Evolutionary conservation across 2,329 filamentous ascomycete genomes (phyloP).

Genomic region (Nigrospora osmanthi): DNA sequence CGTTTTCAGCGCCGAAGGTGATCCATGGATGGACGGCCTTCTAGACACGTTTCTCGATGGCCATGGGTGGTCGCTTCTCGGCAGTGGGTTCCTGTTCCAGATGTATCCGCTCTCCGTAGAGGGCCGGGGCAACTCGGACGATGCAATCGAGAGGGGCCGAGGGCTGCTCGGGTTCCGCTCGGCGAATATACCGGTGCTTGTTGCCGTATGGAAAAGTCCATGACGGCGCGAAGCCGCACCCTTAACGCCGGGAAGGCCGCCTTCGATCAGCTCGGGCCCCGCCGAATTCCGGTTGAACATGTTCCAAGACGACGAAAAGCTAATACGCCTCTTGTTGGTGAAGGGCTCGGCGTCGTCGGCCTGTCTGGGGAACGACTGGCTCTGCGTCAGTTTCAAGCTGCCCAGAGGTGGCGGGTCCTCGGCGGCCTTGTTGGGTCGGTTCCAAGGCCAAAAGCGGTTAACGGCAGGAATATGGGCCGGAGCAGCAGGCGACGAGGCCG

Average conservation of each 20-base stretch:
- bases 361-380: slow-evolving; percentile 66
- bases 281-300: slow-evolving; percentile 47
- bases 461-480: slow-evolving; percentile 22
- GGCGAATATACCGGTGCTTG: slow-evolving; percentile 38
- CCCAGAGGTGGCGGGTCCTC: slow-evolving; percentile 56
- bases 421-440: slow-evolving; percentile 56
- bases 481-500: slow-evolving; percentile 32
- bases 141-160: slow-evolving; percentile 61
- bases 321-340: slow-evolving; percentile 48
- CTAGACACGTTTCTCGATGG: slow-evolving; percentile 63
- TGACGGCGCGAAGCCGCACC: slow-evolving; percentile 16
- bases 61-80: slow-evolving; percentile 39
- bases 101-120: slow-evolving; percentile 71
- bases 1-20: slow-evolving; percentile 54
- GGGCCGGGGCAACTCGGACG: slow-evolving; percentile 64
- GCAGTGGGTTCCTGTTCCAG: slow-evolving; percentile 52
- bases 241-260: slow-evolving; percentile 15
- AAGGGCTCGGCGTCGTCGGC: slow-evolving; percentile 46
- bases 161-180: slow-evolving; percentile 53
- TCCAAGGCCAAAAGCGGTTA: slow-evolving; percentile 50
- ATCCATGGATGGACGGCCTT: slow-evolving; percentile 73
- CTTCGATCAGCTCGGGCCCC: slow-evolving; percentile 34
- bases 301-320: slow-evolving; percentile 48
- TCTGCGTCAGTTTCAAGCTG: slow-evolving; percentile 62
- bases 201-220: slow-evolving; percentile 33